phyloP scores from a whole-genome alignment of 768 basidiomycete species.

The Calocybe indica region DNA sequence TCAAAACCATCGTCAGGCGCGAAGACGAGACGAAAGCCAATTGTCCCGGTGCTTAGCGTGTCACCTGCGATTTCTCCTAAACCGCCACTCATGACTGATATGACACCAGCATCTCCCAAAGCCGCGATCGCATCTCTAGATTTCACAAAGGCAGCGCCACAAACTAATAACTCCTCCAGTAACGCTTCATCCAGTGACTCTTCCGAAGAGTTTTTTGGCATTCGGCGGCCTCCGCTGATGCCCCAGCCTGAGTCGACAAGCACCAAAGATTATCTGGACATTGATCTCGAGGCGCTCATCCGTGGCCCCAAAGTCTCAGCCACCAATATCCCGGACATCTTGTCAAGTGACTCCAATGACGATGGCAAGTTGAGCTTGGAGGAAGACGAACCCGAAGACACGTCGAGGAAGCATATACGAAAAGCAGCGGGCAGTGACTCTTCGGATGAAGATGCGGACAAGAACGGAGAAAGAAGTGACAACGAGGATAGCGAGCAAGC shows the following conservation, averaged over 20 bases:
- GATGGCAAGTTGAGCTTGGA: slow-evolving; percentile 31
- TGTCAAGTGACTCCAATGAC: slow-evolving; percentile 33
- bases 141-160: no score
- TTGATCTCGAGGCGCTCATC: slow-evolving; percentile 31
- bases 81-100: no score
- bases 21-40: not conserved
- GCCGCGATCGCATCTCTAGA: no score
- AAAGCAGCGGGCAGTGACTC: slow-evolving; percentile 3
- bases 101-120: no score
- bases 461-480: no score
- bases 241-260: no score
- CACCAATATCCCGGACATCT: slow-evolving; percentile 25
- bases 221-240: no score
- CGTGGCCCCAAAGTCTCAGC: slow-evolving; percentile 28
- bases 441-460: slow-evolving; percentile 22
- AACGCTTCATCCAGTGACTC: slow-evolving; percentile 4
- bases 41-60: no score
- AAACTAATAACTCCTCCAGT: no score
- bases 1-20: not conserved
- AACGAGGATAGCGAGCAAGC: no score
- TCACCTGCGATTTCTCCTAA: no score
- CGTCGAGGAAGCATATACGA: slow-evolving; percentile 8
- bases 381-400: slow-evolving; percentile 19
- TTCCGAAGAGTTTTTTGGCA: not conserved
- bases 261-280: slow-evolving; percentile 14